A percentile compares a stretch with the other conserved stretches of the same genome.
Conservation (phyloP, 2,329 filamentous ascomycete genomes). For the Emericellopsis atlantica region DNA sequence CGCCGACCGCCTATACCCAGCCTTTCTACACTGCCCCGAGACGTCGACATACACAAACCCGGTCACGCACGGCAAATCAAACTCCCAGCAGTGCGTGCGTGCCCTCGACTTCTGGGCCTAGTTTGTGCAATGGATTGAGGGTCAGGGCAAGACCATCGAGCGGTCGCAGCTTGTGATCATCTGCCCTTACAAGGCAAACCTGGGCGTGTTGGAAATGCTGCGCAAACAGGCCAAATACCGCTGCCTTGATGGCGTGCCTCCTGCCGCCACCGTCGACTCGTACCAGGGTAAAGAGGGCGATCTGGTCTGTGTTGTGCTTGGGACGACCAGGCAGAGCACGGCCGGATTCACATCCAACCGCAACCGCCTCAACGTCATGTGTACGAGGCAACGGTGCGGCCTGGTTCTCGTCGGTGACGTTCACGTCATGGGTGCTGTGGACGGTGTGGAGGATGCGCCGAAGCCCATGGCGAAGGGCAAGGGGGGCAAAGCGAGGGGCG, state of each 20-base stretch:
- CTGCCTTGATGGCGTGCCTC: not conserved
- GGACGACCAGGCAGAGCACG: not conserved
- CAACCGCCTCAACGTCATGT: not conserved
- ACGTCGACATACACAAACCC: not conserved
- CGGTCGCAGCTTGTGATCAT: not conserved
- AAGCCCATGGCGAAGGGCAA: too few relatives aligned
- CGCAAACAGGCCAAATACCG: not conserved
- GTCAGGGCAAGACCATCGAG: not conserved
- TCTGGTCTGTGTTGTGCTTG: not conserved
- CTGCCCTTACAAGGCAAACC: not conserved
- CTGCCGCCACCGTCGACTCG: constrained; percentile 1
- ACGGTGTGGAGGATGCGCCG: not conserved
- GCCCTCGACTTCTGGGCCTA: constrained; percentile 4
- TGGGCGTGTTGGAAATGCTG: not conserved
- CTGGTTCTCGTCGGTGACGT: constrained; percentile 2
- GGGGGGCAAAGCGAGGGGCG: too few relatives aligned
- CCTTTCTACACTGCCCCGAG: not conserved
- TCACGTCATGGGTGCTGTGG: not conserved
- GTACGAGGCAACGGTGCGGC: not conserved
- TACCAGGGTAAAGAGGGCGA: constrained; percentile 1
- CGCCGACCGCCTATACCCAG: not conserved
- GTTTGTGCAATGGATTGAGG: constrained; percentile 2
- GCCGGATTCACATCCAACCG: not conserved
- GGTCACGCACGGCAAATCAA: not conserved
- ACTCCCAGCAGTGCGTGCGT: not conserved